Conservation (phyloP, 371 early-diverging fungal species). For the Mucor saturninus region DNA sequence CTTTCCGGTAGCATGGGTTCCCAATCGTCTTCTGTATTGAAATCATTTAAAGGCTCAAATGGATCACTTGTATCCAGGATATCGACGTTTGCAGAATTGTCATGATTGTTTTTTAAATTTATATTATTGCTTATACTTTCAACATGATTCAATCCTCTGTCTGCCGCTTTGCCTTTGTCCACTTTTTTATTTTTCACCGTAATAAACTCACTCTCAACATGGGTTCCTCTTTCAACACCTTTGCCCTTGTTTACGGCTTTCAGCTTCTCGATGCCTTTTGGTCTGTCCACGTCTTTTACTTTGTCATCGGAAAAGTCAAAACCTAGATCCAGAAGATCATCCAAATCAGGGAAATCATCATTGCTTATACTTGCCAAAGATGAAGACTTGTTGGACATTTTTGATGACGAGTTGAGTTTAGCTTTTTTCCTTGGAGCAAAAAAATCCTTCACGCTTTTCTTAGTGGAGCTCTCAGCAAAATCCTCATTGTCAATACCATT, state of each 20-base stretch:
- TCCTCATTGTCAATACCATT: not conserved
- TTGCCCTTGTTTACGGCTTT: too few relatives aligned
- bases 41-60: not conserved
- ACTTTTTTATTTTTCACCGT: too few relatives aligned
- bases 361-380: not conserved
- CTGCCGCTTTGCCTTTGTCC: too few relatives aligned
- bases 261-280: not conserved
- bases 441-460: not conserved
- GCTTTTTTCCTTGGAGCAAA: not conserved
- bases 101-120: not conserved
- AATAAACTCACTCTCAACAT: too few relatives aligned
- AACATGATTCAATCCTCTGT: too few relatives aligned
- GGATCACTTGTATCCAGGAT: not conserved
- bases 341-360: not conserved
- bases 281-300: not conserved
- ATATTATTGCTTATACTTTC: not conserved
- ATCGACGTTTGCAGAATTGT: not conserved
- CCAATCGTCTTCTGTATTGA: not conserved
- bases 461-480: not conserved
- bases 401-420: not conserved
- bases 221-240: too few relatives aligned
- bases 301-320: not conserved
- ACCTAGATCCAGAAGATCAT: not conserved
- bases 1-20: slow-evolving; percentile 16
- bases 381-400: not conserved